Evolutionary conservation across 2,329 filamentous ascomycete species (phyloP).

Genomic region (Colletotrichum euphorbiae): DNA sequence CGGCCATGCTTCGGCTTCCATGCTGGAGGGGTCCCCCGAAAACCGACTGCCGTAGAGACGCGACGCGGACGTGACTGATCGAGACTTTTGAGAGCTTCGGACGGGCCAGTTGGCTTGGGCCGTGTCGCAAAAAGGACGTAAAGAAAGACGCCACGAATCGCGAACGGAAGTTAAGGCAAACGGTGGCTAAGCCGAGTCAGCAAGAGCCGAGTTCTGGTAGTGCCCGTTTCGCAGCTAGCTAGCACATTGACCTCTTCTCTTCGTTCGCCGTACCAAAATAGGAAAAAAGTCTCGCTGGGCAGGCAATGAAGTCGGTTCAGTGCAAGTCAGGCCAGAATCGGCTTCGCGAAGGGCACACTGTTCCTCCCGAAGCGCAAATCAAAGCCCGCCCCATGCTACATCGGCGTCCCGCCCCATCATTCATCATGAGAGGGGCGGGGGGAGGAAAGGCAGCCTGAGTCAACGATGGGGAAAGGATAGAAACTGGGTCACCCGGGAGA

Average conservation of each 20-base stretch:
- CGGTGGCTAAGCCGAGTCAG: constrained; percentile 7
- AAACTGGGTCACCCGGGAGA: constrained; percentile 27
- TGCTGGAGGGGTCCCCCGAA: background rate
- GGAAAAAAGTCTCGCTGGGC: background rate
- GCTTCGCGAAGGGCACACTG: background rate
- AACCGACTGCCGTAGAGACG: constrained; percentile 16
- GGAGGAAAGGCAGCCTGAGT: constrained; percentile 1
- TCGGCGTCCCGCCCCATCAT: constrained; percentile 2
- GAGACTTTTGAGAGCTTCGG: no score
- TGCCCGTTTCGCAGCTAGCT: no score
- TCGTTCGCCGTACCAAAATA: constrained; percentile 9
- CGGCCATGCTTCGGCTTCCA: background rate
- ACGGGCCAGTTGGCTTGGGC: background rate
- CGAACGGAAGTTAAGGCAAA: background rate
- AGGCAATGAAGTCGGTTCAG: background rate
- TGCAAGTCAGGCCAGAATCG: background rate
- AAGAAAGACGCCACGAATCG: background rate
- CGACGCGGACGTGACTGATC: no score
- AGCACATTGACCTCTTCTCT: constrained; percentile 1
- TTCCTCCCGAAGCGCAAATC: background rate
- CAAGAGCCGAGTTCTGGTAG: background rate
- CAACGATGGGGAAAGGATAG: constrained; percentile 14
- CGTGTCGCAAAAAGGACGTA: background rate
- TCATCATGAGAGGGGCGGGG: background rate
- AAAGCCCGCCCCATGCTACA: constrained; percentile 10